phyloP scores from a whole-genome alignment of 2,329 filamentous ascomycete genomes.

The Aspergillus ochraceoroseus region DNA sequence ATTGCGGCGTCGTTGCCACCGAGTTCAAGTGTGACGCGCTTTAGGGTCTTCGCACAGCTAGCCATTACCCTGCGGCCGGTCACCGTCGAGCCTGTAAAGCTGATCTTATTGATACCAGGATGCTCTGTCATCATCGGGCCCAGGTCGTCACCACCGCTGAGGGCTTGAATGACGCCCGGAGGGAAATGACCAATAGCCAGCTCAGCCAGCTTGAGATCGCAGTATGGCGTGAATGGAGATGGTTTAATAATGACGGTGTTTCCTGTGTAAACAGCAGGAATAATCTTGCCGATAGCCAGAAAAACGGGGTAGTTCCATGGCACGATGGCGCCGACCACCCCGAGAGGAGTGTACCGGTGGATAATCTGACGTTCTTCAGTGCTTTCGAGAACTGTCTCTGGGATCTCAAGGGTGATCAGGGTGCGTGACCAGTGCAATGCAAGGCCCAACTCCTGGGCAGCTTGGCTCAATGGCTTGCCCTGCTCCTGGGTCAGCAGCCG shows the following conservation, averaged over 20 bases:
- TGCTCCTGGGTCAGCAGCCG: constrained; percentile 43
- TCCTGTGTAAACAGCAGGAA: constrained; percentile 48
- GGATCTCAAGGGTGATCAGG: constrained; percentile 13
- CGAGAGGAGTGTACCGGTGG: constrained; percentile 38
- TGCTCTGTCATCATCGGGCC: constrained; percentile 54
- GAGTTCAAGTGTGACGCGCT: constrained; percentile 51
- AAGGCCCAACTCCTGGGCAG: constrained; percentile 26
- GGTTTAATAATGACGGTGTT: constrained; percentile 54
- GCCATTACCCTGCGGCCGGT: constrained; percentile 51
- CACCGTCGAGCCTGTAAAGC: constrained; percentile 54
- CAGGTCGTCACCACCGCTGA: constrained; percentile 53
- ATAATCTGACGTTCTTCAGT: constrained; percentile 37
- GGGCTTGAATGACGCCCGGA: constrained; percentile 53
- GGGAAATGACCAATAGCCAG: constrained; percentile 49
- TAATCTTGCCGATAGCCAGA: constrained; percentile 49
- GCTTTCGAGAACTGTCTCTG: constrained; percentile 47
- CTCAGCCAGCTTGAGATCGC: constrained; percentile 53
- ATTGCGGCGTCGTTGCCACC: constrained; percentile 56
- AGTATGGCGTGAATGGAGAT: constrained; percentile 50
- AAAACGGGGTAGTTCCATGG: constrained; percentile 55
- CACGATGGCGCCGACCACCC: constrained; percentile 51
- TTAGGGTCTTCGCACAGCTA: constrained; percentile 49
- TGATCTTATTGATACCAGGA: constrained; percentile 53
- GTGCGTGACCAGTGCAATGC: constrained; percentile 23
- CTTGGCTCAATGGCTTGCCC: constrained; percentile 37